A percentile compares a stretch with the other conserved stretches of the same genome.
These are phyloP conservation scores for Emergomyces pasteurianus DNA, from an alignment of 2,329 filamentous ascomycete genomes.

Conservation along the genomic window DNA sequence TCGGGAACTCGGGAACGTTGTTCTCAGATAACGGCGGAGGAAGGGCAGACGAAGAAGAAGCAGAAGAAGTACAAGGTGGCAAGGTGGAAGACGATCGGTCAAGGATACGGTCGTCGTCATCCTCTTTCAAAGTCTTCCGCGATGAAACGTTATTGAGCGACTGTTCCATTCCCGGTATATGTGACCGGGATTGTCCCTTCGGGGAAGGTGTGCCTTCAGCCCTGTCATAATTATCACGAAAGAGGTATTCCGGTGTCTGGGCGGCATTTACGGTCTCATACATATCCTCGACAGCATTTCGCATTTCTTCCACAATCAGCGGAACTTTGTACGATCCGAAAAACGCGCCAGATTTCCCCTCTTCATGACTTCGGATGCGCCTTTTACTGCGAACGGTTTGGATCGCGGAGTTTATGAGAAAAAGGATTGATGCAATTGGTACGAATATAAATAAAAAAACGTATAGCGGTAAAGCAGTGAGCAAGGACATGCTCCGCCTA, in stretches of 20 bases:
- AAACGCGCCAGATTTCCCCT: constrained; percentile 54
- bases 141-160: not conserved
- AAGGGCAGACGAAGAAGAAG: not conserved
- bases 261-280: constrained; percentile 61
- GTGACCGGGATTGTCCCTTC: not conserved
- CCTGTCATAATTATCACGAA: constrained; percentile 40
- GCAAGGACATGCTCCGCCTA: constrained; percentile 19
- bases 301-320: constrained; percentile 62
- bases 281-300: constrained; percentile 62
- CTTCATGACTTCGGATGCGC: constrained; percentile 65
- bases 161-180: not conserved
- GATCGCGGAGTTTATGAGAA: constrained; percentile 61
- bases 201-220: constrained; percentile 1
- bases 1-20: constrained; percentile 24
- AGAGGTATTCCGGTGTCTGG: constrained; percentile 60
- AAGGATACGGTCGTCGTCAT: not conserved
- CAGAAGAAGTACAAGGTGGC: constrained; percentile 8
- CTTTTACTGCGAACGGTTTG: constrained; percentile 64
- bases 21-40: not conserved
- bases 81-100: constrained; percentile 29
- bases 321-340: constrained; percentile 63
- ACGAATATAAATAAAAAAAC: constrained; percentile 57
- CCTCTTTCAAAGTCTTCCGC: not conserved
- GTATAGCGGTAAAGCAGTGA: constrained; percentile 50
- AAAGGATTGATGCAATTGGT: constrained; percentile 58